Base-by-base conservation (phyloP, 495 filamentous ascomycete genomes). In the Xylaria sp. region DNA sequence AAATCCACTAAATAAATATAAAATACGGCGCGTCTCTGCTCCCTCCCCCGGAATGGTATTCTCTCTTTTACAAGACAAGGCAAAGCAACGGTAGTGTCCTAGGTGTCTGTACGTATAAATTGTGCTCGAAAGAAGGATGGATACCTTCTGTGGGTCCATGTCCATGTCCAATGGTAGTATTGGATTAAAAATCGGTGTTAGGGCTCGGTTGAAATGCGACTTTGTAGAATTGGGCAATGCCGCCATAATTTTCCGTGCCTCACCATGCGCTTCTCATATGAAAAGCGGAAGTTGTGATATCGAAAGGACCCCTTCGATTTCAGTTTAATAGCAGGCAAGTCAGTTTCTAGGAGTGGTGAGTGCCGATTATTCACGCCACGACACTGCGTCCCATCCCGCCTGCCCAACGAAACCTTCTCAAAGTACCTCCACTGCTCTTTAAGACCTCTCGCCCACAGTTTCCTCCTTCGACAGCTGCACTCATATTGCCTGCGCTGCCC, bases 351-450 rank as follows among this genome's bases (percentile, higher is more conserved):
- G 53, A 8, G 9, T 40, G 19, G 12, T 61, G 21, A 15, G 24
- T 53, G 33, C 31, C n/a, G 24, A 9, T 35, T 50, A n/a, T 62
- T 81, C 76, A 85, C 63, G 84, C 82, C 43, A 75, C 73, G 24
- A 84, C 71, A 59, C 82, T 84, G 65, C 75, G 79, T n/a, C 79
- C 81, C 37, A 84, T 77, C 0, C 75, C 76, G 15, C 69, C 72
- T 7, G 84, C 83, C 85, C 85, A 87, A n/a, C 82, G 75, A 59
- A 87, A 80, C 61, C 83, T 74, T 72, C 80, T 79, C 72, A 87
- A 68, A 19, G 81, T 83, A 0, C 85, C 81, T 0, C 77, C 73
- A 12, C 78, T 74, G 19, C 79, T 79, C 67, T 74, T 72, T 9
- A 85, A 80, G 21, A 83, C 74, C 48, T 87, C 85, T 31, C 78